Evolutionary conservation across 495 filamentous ascomycete genomes (phyloP).

Genomic region (Letharia lupina): DNA sequence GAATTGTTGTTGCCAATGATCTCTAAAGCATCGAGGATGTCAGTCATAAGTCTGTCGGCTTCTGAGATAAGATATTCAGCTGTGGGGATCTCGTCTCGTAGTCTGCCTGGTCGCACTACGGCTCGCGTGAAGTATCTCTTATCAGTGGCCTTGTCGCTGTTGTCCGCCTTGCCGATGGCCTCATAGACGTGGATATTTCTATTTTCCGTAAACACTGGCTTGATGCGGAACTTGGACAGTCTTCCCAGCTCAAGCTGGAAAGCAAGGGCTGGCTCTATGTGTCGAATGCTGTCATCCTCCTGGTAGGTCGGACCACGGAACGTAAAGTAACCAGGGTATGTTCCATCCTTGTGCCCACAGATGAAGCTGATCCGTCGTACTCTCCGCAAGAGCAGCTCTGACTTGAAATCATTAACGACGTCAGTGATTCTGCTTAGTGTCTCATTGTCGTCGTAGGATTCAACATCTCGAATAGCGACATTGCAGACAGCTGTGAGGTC

Average conservation of each 20-base stretch:
- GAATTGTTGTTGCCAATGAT: slow-evolving; percentile 99
- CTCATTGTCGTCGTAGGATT: slow-evolving; percentile 76
- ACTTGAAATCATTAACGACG: slow-evolving; percentile 72
- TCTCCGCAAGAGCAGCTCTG: slow-evolving; percentile 68
- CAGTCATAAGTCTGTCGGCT: slow-evolving; percentile 90
- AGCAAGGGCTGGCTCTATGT: slow-evolving; percentile 89
- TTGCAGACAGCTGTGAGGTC: slow-evolving; percentile 82
- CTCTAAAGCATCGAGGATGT: slow-evolving; percentile 94
- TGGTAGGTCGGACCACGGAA: slow-evolving; percentile 86
- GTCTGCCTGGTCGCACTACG: slow-evolving; percentile 81
- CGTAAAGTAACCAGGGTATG: slow-evolving; percentile 94
- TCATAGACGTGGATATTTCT: slow-evolving; percentile 98
- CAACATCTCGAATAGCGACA: slow-evolving; percentile 82
- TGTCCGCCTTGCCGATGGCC: slow-evolving; percentile 84
- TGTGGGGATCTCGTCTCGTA: slow-evolving; percentile 93
- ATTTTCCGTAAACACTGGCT: slow-evolving; percentile 97
- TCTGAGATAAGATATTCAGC: slow-evolving; percentile 97
- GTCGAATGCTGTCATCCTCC: slow-evolving; percentile 92
- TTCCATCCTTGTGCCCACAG: slow-evolving; percentile 87
- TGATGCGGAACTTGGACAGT: slow-evolving; percentile 93
- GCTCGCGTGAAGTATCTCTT: slow-evolving; percentile 98
- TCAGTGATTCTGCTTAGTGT: slow-evolving; percentile 64
- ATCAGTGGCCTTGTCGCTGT: slow-evolving; percentile 63
- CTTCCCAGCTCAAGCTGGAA: slow-evolving; percentile 96
- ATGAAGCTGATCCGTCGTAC: slow-evolving; percentile 92